These are phyloP conservation scores for Wickerhamiella sorbophila DNA, from an alignment of 805 yeast species.

Conservation along the genomic window DNA sequence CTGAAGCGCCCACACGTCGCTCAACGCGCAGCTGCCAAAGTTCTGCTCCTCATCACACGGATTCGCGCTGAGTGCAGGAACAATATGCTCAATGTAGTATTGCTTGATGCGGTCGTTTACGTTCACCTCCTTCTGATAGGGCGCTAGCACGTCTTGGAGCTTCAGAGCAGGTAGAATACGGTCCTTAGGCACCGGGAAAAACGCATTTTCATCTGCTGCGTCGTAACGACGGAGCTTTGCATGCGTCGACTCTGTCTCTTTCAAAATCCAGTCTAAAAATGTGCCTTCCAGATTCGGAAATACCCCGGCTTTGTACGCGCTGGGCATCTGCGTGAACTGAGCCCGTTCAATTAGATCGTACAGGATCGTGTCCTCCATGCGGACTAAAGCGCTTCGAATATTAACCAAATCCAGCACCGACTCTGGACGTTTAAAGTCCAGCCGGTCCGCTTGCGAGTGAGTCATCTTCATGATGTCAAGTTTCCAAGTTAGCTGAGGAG, in stretches of 20 bases:
- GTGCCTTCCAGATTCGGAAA: conserved; percentile 64
- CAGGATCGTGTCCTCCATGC: conserved; percentile 94
- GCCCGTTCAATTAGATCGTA: conserved; percentile 88
- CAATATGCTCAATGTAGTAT: conserved; percentile 57
- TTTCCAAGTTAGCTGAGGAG: not conserved
- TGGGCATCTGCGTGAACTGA: conserved; percentile 62
- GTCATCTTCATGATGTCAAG: not conserved
- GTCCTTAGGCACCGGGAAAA: conserved; percentile 39
- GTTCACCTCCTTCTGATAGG: conserved; percentile 58
- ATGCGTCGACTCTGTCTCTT: conserved; percentile 59
- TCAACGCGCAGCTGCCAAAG: conserved; percentile 68
- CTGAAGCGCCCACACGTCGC: conserved; percentile 80
- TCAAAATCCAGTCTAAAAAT: conserved; percentile 73
- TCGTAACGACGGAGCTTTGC: conserved; percentile 79
- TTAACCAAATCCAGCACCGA: conserved; percentile 68
- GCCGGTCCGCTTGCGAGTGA: conserved; percentile 18
- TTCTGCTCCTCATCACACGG: conserved; percentile 70
- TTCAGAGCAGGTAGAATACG: conserved; percentile 69
- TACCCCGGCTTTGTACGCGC: conserved; percentile 49
- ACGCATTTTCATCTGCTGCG: conserved; percentile 89
- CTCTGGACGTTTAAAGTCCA: conserved; percentile 78
- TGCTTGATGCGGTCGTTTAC: conserved; percentile 56
- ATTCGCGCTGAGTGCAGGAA: conserved; percentile 56
- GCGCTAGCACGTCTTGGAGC: conserved; percentile 68
- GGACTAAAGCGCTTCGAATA: conserved; percentile 68